Evolutionary conservation across 305 asterid genomes (phyloP).

Genomic region (Fraxinus sp.): DNA sequence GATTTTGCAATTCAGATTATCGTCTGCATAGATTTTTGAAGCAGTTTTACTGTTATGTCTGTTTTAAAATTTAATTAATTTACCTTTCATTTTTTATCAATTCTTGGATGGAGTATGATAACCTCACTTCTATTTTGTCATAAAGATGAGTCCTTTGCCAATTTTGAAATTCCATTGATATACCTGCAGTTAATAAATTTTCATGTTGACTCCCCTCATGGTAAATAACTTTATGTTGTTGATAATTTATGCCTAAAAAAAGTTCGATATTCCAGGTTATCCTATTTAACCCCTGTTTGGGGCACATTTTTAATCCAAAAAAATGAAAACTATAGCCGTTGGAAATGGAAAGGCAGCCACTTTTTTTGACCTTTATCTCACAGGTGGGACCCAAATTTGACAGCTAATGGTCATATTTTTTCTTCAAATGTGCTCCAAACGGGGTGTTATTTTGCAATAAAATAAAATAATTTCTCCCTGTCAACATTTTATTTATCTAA

Average conservation of each 20-base stretch:
- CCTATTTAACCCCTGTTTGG: not conserved
- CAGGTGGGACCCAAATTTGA: too few species aligned
- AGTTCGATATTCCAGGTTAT: not conserved
- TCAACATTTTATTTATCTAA: not conserved
- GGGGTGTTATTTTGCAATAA: not conserved
- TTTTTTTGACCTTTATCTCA: too few species aligned
- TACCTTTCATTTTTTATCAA: not conserved
- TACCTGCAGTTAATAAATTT: not conserved
- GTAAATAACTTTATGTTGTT: not conserved
- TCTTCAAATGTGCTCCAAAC: too few species aligned
- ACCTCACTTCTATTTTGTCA: not conserved
- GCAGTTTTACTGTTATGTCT: not conserved
- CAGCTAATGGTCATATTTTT: too few species aligned
- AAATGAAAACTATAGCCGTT: too few species aligned
- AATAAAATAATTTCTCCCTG: not conserved
- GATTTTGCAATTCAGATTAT: not conserved
- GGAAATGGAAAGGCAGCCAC: too few species aligned
- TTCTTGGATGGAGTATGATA: not conserved
- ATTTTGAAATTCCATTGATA: not conserved
- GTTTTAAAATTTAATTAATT: not conserved
- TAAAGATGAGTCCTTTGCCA: not conserved
- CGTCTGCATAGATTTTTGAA: not conserved
- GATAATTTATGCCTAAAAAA: not conserved
- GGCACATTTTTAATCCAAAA: too few species aligned
- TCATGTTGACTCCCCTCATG: not conserved